Evolutionary conservation across 1,139 yeast species (phyloP).

Genomic region (Taphrina betulina): DNA sequence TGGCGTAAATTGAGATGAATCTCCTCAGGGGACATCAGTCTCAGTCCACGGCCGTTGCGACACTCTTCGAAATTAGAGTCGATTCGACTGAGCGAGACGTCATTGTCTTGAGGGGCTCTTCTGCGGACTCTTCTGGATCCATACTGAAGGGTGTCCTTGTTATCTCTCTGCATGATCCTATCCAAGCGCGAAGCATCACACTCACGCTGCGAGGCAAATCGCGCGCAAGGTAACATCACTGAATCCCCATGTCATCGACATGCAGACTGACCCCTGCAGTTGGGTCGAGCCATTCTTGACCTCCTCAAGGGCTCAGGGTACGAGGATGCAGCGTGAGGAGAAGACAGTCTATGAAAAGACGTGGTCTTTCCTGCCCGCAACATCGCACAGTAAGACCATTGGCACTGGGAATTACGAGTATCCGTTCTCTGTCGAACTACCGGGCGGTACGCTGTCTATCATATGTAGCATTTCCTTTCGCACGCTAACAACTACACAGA

Average conservation of each 20-base stretch:
- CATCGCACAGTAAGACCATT: conserved; percentile 41
- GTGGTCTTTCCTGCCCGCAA: conserved; percentile 66
- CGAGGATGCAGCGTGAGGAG: conserved; percentile 51
- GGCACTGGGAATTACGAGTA: conserved; percentile 77
- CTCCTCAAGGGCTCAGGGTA: conserved; percentile 21
- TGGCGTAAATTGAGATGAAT: conserved; percentile 26
- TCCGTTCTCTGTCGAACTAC: conserved; percentile 81
- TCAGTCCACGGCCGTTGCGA: conserved; percentile 32
- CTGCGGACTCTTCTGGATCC: conserved; percentile 75
- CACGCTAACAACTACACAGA: conserved; percentile 41
- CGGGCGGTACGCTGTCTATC: conserved; percentile 55
- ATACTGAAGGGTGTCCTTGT: conserved; percentile 75
- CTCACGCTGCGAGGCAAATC: conserved; percentile 66
- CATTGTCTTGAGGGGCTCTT: conserved; percentile 72
- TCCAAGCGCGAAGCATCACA: conserved; percentile 62
- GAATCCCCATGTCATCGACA: neutral
- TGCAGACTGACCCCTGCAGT: too few relatives aligned
- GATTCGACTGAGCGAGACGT: conserved; percentile 75
- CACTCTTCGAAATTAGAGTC: conserved; percentile 50
- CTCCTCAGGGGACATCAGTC: conserved; percentile 19
- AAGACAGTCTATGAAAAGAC: conserved; percentile 67
- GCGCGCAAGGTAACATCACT: conserved; percentile 49
- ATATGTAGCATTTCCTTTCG: neutral
- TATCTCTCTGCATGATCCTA: conserved; percentile 71
- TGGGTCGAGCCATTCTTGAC: conserved; percentile 26